These are phyloP conservation scores for Salix viminalis DNA, from an alignment of 345 rosid species.

Conservation along the genomic window DNA sequence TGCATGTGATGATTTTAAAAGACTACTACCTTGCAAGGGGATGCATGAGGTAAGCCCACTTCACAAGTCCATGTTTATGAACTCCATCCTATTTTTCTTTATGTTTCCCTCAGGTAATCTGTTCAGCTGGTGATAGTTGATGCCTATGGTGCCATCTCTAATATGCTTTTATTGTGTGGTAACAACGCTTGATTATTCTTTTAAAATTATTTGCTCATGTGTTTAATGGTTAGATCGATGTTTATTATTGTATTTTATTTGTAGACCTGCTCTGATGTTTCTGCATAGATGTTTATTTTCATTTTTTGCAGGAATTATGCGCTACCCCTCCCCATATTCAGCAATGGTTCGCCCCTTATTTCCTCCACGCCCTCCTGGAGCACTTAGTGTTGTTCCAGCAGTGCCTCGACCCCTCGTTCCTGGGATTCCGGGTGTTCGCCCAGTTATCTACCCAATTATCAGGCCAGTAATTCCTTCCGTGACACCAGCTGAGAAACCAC, in stretches of 20 bases:
- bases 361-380: slow-evolving; percentile 83
- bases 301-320: slow-evolving; percentile 65
- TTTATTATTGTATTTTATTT: slow-evolving; percentile 21
- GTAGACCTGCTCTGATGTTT: slow-evolving; percentile 51
- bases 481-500: slow-evolving; percentile 81
- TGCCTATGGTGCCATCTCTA: slow-evolving; percentile 84
- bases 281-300: slow-evolving; percentile 57
- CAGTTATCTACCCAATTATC: slow-evolving; percentile 53
- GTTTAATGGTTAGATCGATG: slow-evolving; percentile 19
- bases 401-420: slow-evolving; percentile 65
- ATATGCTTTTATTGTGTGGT: slow-evolving; percentile 90
- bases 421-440: slow-evolving; percentile 72
- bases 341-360: slow-evolving; percentile 71
- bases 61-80: slow-evolving; percentile 46
- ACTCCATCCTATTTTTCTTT: slow-evolving; percentile 51
- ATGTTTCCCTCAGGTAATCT: slow-evolving; percentile 86
- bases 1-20: slow-evolving; percentile 58
- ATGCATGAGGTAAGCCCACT: slow-evolving; percentile 60
- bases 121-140: slow-evolving; percentile 89
- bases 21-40: slow-evolving; percentile 41
- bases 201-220: slow-evolving; percentile 19
- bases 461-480: slow-evolving; percentile 72
- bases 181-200: slow-evolving; percentile 47
- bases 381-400: slow-evolving; percentile 49
- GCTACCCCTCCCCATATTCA: slow-evolving; percentile 71